These are phyloP conservation scores for Adiantum capillusveneris DNA, from an alignment of 75 land plant species.

Conservation along the genomic window DNA sequence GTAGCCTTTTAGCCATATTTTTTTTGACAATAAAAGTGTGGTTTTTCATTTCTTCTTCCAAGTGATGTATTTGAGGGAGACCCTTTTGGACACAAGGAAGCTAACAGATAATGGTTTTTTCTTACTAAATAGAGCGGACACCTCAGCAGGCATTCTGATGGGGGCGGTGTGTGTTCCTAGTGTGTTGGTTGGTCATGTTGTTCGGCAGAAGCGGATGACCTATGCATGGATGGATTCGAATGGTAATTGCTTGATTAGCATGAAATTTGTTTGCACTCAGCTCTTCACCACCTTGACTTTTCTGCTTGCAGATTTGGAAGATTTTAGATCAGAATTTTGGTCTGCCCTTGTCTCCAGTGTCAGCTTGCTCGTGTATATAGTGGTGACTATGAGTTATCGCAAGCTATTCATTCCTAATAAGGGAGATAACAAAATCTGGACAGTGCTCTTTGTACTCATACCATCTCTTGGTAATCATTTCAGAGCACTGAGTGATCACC, in stretches of 20 bases:
- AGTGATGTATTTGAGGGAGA: too few species aligned
- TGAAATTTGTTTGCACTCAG: neutral
- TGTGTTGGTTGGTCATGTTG: constrained; percentile 49
- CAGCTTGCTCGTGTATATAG: constrained; percentile 31
- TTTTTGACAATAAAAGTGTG: too few species aligned
- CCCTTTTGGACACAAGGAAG: too few species aligned
- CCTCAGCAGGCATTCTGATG: constrained; percentile 65
- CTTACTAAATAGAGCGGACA: constrained; percentile 43
- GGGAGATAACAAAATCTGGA: neutral
- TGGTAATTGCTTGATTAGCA: neutral
- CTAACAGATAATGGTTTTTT: too few species aligned
- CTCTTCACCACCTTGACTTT: neutral
- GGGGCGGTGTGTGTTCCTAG: constrained; percentile 66
- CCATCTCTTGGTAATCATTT: constrained; percentile 15
- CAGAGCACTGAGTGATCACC: neutral
- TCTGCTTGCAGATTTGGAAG: constrained; percentile 34
- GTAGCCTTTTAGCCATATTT: too few species aligned
- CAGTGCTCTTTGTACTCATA: constrained; percentile 11
- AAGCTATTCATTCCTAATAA: neutral
- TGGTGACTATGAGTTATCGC: constrained; percentile 9
- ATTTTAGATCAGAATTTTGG: constrained; percentile 44
- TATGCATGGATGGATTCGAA: neutral
- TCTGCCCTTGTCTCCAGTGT: constrained; percentile 38
- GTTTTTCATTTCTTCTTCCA: too few species aligned
- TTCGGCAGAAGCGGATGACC: constrained; percentile 32